A percentile compares a stretch with the other conserved stretches of the same genome.
Evolutionary conservation across 495 filamentous ascomycete genomes (phyloP).

Genomic region (Annulohypoxylon nitens): DNA sequence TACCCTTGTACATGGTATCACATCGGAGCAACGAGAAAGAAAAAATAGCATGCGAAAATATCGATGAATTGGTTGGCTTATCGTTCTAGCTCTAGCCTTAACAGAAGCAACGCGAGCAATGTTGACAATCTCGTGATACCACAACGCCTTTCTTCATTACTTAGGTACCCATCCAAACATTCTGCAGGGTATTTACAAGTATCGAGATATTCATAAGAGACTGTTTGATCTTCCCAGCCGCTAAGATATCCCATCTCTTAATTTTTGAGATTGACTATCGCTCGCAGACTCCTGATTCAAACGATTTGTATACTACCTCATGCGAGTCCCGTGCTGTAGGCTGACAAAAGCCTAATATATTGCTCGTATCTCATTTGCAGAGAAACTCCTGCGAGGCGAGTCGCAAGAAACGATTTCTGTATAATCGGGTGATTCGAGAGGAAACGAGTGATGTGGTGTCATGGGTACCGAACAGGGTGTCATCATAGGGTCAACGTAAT

Average conservation of each 20-base stretch:
- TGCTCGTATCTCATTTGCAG: constrained; percentile 24
- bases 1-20: not conserved
- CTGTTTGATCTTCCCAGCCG: not conserved
- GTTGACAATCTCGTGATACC: constrained; percentile 37
- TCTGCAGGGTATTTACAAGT: constrained; percentile 19
- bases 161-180: constrained; percentile 11
- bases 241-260: not conserved
- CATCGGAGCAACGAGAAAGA: not conserved
- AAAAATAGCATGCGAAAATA: not conserved
- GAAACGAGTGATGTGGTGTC: not conserved
- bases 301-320: not conserved
- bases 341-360: not conserved
- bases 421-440: constrained; percentile 19
- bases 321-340: not conserved
- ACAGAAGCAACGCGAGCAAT: constrained; percentile 25
- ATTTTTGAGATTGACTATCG: constrained; percentile 1
- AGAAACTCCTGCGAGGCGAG: constrained; percentile 38
- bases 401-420: constrained; percentile 20
- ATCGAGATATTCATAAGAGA: not conserved
- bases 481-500: constrained; percentile 29
- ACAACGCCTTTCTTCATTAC: not conserved
- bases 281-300: not conserved
- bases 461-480: constrained; percentile 21
- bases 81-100: constrained; percentile 22
- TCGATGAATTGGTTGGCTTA: constrained; percentile 7